Conservation (phyloP, 1,284 basidiomycete genomes). For the Anthracocystis setariae region DNA sequence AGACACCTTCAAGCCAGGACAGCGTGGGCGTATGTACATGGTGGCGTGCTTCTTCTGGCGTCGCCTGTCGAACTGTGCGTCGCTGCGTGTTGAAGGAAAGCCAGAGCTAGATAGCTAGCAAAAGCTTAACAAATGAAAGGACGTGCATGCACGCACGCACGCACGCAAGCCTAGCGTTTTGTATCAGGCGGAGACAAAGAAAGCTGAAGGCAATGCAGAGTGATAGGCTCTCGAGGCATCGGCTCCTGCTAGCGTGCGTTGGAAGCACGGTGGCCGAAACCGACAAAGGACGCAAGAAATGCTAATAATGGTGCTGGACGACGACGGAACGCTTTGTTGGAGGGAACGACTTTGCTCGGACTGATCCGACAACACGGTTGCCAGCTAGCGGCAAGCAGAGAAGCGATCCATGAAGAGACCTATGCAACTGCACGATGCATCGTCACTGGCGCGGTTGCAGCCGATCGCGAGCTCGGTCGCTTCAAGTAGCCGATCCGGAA, state of each 20-base stretch:
- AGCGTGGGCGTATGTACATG: conserved; percentile 7
- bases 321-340: no score
- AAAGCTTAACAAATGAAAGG: conserved; percentile 3
- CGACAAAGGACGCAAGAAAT: neutral
- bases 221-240: conserved; percentile 35
- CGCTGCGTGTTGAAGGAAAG: conserved; percentile 6
- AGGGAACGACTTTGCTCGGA: no score
- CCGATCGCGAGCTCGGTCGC: conserved; percentile 18
- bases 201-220: conserved; percentile 5
- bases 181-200: neutral
- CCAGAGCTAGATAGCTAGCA: conserved; percentile 16
- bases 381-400: neutral
- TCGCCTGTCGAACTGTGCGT: conserved; percentile 9
- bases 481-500: neutral
- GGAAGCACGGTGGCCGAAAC: neutral
- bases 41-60: neutral
- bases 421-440: neutral
- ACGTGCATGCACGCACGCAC: no score
- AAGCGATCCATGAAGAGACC: neutral
- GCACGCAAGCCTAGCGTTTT: neutral
- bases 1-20: conserved; percentile 1
- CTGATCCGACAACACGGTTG: neutral
- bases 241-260: conserved; percentile 15
- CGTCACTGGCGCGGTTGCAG: conserved; percentile 7
- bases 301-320: no score